Evolutionary conservation across 495 filamentous ascomycete genomes (phyloP).

Genomic region (Tuber microsphaerosporum): DNA sequence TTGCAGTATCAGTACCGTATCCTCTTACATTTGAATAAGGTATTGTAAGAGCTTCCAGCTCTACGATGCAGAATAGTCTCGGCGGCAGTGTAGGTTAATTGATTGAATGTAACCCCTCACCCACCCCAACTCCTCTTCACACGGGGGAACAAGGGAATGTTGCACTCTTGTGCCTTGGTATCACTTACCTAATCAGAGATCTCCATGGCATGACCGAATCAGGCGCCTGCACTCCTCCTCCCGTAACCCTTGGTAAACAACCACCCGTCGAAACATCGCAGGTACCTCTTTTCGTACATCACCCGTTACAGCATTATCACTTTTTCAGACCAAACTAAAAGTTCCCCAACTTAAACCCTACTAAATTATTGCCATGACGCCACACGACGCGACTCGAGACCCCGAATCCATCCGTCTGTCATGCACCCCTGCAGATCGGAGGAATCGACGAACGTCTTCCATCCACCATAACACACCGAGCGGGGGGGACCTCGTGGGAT

Average conservation of each 20-base stretch:
- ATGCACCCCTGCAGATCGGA: not conserved
- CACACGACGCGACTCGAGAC: not conserved
- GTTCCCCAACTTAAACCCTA: not conserved
- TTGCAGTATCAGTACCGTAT: not conserved
- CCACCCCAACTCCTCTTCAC: not conserved
- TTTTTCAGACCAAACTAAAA: not conserved
- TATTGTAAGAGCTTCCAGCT: not conserved
- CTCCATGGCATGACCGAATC: not conserved
- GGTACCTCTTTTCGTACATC: not conserved
- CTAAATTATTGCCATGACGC: not conserved
- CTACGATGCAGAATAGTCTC: not conserved
- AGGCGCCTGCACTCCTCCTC: not conserved
- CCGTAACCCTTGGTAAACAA: not conserved
- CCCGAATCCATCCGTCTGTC: not conserved
- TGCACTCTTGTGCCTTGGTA: not conserved
- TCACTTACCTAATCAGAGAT: not conserved
- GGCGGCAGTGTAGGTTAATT: not conserved
- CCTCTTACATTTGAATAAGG: not conserved
- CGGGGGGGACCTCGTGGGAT: not conserved
- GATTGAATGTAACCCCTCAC: not conserved
- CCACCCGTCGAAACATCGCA: not conserved
- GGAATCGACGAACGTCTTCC: not conserved
- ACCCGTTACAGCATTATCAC: not conserved
- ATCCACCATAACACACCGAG: not conserved
- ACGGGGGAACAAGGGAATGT: not conserved